phyloP scores from a whole-genome alignment of 768 basidiomycete genomes.

The Termitomyces sp. region DNA sequence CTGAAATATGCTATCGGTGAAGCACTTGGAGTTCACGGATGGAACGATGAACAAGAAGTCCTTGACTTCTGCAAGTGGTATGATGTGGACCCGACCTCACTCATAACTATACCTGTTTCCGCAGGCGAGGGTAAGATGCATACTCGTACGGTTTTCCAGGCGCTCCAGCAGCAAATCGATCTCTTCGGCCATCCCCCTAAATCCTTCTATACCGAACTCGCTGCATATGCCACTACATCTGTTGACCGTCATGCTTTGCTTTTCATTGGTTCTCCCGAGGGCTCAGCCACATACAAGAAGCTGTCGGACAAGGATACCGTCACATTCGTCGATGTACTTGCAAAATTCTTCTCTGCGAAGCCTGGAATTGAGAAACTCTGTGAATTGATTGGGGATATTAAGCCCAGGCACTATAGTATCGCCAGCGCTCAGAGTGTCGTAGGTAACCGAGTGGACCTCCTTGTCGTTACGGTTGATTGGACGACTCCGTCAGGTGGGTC shows the following conservation, averaged over 20 bases:
- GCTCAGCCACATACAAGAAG: conserved; percentile 90
- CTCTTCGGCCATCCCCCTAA: conserved; percentile 95
- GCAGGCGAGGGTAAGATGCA: conserved; percentile 66
- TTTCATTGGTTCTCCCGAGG: conserved; percentile 93
- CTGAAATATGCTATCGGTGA: conserved; percentile 95
- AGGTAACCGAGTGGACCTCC: conserved; percentile 88
- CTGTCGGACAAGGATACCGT: conserved; percentile 92
- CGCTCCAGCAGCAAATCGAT: conserved; percentile 94
- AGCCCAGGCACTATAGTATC: conserved; percentile 97
- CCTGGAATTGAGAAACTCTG: conserved; percentile 84
- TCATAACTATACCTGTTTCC: conserved; percentile 78
- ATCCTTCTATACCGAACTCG: conserved; percentile 88
- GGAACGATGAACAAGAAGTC: conserved; percentile 91
- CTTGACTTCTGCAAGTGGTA: conserved; percentile 90
- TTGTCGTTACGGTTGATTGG: conserved; percentile 98
- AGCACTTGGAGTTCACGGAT: conserved; percentile 94
- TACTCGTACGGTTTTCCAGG: conserved; percentile 92
- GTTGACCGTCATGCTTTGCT: conserved; percentile 75
- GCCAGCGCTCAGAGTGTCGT: conserved; percentile 94
- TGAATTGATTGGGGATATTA: conserved; percentile 89
- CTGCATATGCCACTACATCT: conserved; percentile 61
- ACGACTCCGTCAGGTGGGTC: conserved; percentile 68
- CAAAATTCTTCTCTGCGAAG: conserved; percentile 68
- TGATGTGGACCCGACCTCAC: conserved; percentile 70
- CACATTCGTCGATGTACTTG: conserved; percentile 84